Evolutionary conservation across 1,139 yeast genomes (phyloP).

Genomic region (Ogataea hybrid): DNA sequence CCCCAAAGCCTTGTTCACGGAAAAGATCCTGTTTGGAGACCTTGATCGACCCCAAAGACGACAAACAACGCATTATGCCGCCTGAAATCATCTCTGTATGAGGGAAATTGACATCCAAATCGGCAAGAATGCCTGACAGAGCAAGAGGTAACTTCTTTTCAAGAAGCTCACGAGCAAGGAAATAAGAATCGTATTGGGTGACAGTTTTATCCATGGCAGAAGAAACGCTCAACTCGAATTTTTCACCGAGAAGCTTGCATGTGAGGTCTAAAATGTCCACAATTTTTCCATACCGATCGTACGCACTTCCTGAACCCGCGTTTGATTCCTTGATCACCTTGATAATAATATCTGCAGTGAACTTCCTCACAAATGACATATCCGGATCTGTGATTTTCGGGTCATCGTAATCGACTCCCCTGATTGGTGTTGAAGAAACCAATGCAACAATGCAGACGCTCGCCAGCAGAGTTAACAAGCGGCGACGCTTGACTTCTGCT

Average conservation of each 20-base stretch:
- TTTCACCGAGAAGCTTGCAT: slow-evolving; percentile 40
- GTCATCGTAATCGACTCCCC: slow-evolving; percentile 31
- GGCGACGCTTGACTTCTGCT: slow-evolving; percentile 39
- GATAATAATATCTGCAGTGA: slow-evolving; percentile 67
- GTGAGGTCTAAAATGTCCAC: slow-evolving; percentile 57
- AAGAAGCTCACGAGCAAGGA: slow-evolving; percentile 58
- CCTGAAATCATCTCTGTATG: slow-evolving; percentile 57
- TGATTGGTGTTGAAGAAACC: slow-evolving; percentile 49
- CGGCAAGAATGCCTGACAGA: slow-evolving; percentile 57
- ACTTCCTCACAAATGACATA: slow-evolving; percentile 69
- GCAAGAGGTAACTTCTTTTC: slow-evolving; percentile 64
- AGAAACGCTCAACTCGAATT: slow-evolving; percentile 41
- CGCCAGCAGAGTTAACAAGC: slow-evolving; percentile 50
- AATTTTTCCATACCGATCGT: slow-evolving; percentile 51
- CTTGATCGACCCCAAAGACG: slow-evolving; percentile 60
- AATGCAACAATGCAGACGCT: slow-evolving; percentile 57
- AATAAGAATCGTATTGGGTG: slow-evolving; percentile 55
- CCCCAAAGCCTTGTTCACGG: slow-evolving; percentile 44
- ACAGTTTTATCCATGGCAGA: slow-evolving; percentile 47
- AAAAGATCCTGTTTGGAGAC: slow-evolving; percentile 57
- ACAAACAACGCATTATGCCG: slow-evolving; percentile 57
- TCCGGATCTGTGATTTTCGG: slow-evolving; percentile 61
- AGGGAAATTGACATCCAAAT: slow-evolving; percentile 71
- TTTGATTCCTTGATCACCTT: slow-evolving; percentile 58
- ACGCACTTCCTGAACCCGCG: slow-evolving; percentile 34